Base-by-base conservation (phyloP, 441 rosid genomes). In the Pelargonium cotyledonis region DNA sequence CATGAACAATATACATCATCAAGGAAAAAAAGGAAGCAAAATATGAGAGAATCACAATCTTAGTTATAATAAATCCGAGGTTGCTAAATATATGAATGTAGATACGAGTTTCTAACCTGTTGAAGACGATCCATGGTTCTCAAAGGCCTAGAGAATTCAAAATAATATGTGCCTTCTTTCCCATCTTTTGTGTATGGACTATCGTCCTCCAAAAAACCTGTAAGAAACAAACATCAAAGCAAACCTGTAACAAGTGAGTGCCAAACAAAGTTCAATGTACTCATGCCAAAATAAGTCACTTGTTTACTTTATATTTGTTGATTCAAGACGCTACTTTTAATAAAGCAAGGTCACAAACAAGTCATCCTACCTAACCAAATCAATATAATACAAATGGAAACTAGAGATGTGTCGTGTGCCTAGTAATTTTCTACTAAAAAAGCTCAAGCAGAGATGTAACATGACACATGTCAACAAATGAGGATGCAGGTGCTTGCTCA, bases 121-220 rank as follows among this genome's bases (percentile, higher is more conserved):
- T 86, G 97, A 70, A 89, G 82, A 61, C 83, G 92, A 79, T 94
- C 99, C 85, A 72, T 85, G 67, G 97, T 91, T 80, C 99, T 86
- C 76, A 91, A 82, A 60, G 97, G 92, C 84, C 99, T 81, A 64
- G 94, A 87, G 72, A 94, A 89, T 73, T 94, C 99, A 73, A 91
- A 94, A 75, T 74, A 84, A 78, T 89, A 90, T 29, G 89, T 84
- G 74, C 97, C 97, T 79, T 88, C 85, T 71, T 87, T 72, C 71
- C 87, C 86, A 77, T 78, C 84, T 6, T 85, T 65, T 70, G 83
- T 72, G 76, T 89, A 94, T 71, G 97, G 99, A 76, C 87, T 91
- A 75, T 94, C 97, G 74, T 86, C 95, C 79, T 80, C 96, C 47
- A 91, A 86, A 65, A 87, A 91, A 74, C 96, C 96, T 94, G 82